phyloP scores from a whole-genome alignment of 768 basidiomycete genomes.

The Suillus fuscotomentosus region DNA sequence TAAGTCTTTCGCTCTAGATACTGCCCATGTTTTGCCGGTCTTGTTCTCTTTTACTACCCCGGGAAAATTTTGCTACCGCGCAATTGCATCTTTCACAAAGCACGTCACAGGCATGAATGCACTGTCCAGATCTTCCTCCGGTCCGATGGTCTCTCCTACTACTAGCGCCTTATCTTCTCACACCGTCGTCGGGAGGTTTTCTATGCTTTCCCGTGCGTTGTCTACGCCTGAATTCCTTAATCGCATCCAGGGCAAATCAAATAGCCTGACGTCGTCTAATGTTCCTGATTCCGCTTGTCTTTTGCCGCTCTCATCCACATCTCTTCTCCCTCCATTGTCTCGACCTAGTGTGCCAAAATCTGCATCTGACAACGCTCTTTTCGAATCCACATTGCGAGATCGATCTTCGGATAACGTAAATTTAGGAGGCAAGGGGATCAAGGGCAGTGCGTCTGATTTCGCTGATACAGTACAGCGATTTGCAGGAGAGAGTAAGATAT shows the following conservation, averaged over 20 bases:
- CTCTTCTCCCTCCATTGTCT: constrained; percentile 10
- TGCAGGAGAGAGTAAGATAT: constrained; percentile 66
- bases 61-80: constrained; percentile 77
- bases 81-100: constrained; percentile 69
- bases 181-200: constrained; percentile 3
- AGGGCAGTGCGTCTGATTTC: constrained; percentile 13
- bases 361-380: constrained; percentile 8
- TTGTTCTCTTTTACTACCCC: constrained; percentile 76
- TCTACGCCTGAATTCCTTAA: constrained; percentile 8
- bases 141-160: constrained; percentile 8
- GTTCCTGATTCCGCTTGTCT: neutral
- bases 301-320: constrained; percentile 1
- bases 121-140: constrained; percentile 9
- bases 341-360: constrained; percentile 16
- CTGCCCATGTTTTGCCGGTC: constrained; percentile 71
- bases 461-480: constrained; percentile 21
- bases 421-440: constrained; percentile 18
- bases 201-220: constrained; percentile 4
- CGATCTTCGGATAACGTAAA: constrained; percentile 11
- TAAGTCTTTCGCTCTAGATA: constrained; percentile 40
- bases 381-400: neutral
- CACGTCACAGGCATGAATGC: constrained; percentile 54
- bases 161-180: constrained; percentile 1
- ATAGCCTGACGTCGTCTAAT: neutral
- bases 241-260: neutral